Percentiles rank a stretch among this genome's conserved stretches.
These are phyloP conservation scores for Hymenoscyphus fructigenus DNA, from an alignment of 2,329 filamentous ascomycete species.

Conservation along the genomic window DNA sequence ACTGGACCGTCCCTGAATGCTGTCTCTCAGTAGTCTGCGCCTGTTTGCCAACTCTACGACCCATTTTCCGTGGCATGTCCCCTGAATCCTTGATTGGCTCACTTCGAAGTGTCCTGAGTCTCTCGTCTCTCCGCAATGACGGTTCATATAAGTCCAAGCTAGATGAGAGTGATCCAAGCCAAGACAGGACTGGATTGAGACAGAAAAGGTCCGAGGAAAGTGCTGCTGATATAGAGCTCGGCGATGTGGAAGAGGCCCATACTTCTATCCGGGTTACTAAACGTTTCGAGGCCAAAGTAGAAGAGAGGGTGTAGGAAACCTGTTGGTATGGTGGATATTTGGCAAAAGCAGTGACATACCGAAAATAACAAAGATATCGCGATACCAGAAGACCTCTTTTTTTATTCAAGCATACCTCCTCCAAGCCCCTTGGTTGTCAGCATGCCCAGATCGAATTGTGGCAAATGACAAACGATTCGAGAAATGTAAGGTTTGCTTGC, in stretches of 20 bases:
- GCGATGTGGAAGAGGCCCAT: neutral
- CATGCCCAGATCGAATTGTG: no score
- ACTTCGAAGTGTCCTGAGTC: neutral
- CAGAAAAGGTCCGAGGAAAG: neutral
- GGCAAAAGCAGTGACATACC: no score
- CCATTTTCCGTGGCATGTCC: conserved; percentile 3
- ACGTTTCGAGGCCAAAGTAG: neutral
- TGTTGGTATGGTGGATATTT: no score
- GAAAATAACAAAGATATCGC: no score
- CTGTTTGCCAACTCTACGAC: neutral
- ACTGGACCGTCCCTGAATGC: conserved; percentile 4
- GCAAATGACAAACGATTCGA: no score
- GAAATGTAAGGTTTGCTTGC: no score
- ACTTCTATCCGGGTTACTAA: neutral
- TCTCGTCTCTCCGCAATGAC: neutral
- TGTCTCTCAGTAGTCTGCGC: neutral
- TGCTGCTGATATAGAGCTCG: neutral
- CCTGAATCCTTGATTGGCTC: neutral
- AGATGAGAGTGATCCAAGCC: neutral
- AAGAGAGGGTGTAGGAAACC: neutral
- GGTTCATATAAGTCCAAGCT: neutral
- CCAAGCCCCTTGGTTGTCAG: no score
- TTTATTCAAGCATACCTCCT: no score
- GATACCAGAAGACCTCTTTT: no score
- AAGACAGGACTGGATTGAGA: neutral